Conservation (phyloP, 1,284 basidiomycete genomes). For the Ustilago xerochloae region DNA sequence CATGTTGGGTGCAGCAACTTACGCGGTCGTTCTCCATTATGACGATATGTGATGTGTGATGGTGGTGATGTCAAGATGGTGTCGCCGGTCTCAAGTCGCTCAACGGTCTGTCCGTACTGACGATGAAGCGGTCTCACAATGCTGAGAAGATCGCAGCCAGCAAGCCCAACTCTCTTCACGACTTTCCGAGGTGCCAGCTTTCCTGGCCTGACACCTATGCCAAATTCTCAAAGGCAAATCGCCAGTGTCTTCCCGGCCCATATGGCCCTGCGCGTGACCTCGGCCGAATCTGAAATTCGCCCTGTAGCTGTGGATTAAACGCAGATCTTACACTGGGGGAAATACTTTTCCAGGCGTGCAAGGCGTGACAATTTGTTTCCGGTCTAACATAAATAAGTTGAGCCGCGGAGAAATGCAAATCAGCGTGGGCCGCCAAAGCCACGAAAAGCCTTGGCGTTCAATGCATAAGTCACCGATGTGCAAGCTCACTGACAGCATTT, state of each 20-base stretch:
- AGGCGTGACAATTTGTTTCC: too few species aligned
- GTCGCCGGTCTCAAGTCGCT: constrained; percentile 1
- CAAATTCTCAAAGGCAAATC: too few species aligned
- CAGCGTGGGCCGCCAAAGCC: background rate
- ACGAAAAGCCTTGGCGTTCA: background rate
- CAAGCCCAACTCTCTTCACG: background rate
- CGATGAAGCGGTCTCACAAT: too few species aligned
- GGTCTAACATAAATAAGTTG: too few species aligned
- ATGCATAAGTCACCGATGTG: background rate
- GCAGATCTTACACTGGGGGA: too few species aligned
- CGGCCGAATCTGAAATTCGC: constrained; percentile 16
- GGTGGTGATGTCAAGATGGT: constrained; percentile 30
- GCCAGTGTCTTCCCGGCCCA: background rate
- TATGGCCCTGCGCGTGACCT: constrained; percentile 5
- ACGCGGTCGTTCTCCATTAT: constrained; percentile 72
- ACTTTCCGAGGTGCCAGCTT: too few species aligned
- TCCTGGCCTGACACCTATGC: too few species aligned
- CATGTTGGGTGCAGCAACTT: constrained; percentile 33
- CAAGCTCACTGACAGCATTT: background rate
- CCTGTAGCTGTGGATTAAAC: background rate
- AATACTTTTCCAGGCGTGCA: too few species aligned
- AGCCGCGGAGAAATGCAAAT: background rate
- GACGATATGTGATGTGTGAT: constrained; percentile 47
- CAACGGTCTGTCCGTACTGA: background rate
- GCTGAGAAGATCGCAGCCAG: background rate